Percentiles rank a stretch among this genome's conserved stretches.
phyloP scores from a whole-genome alignment of 495 filamentous ascomycete genomes.

The Hypoxylon crocopeplum region DNA sequence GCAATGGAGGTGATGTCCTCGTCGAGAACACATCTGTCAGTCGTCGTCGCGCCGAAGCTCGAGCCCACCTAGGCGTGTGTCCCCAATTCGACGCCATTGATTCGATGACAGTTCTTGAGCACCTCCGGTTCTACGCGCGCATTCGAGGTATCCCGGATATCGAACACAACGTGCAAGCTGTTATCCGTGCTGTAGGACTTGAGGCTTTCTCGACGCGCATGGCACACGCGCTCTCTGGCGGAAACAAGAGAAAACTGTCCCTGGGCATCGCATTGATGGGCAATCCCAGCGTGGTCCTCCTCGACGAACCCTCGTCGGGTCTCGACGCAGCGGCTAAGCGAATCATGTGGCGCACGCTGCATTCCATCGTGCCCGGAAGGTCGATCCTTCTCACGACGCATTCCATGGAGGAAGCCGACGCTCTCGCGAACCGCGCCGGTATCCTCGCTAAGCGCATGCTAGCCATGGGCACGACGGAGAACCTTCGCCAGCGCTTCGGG shows the following conservation, averaged over 20 bases:
- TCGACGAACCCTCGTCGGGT: conserved; percentile 74
- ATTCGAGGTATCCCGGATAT: conserved; percentile 69
- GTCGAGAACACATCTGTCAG: conserved; percentile 76
- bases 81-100: conserved; percentile 76
- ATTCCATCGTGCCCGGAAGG: conserved; percentile 62
- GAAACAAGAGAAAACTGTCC: conserved; percentile 75
- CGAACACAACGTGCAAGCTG: conserved; percentile 65
- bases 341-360: conserved; percentile 76
- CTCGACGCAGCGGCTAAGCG: conserved; percentile 77
- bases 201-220: conserved; percentile 64
- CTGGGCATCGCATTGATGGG: conserved; percentile 81
- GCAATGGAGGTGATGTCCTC: conserved; percentile 68
- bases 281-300: conserved; percentile 72
- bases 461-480: conserved; percentile 68
- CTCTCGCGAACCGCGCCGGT: conserved; percentile 71
- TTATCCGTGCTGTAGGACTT: conserved; percentile 66
- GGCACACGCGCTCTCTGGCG: conserved; percentile 72
- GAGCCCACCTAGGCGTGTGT: conserved; percentile 78
- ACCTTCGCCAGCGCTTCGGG: conserved; percentile 65
- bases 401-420: conserved; percentile 81
- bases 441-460: conserved; percentile 77
- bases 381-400: conserved; percentile 78
- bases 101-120: conserved; percentile 73
- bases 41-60: conserved; percentile 66
- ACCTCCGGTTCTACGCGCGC: conserved; percentile 76